Base-by-base conservation (phyloP, 106 monocot species). In the Acanthochlamys bracteata region DNA sequence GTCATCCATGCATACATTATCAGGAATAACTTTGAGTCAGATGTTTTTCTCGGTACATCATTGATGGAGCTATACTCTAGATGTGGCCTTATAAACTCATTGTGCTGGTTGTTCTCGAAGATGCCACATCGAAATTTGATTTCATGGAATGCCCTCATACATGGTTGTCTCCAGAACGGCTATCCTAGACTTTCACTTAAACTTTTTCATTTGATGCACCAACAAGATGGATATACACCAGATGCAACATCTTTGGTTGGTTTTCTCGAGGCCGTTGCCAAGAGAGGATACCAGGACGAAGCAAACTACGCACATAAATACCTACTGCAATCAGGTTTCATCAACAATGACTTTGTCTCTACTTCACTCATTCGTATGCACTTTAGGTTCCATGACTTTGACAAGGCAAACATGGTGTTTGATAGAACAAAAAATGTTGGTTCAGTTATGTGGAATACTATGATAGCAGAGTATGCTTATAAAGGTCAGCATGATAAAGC, bases 91-190 rank as follows among this genome's bases (percentile, higher is more conserved):
- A 23, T 84, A 41, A 46, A 21, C 41, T 27, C 51, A 41, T 76
- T 76, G 55, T 84, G 76, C 45, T 61, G 11, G 61, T 64, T 84
- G 67, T 84, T 84, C 49, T 68, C 64, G 13, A 67, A 41, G 59
- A 80, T 70, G 63, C 60, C 60, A 46, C 7, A 12, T n/a, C 65
- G 26, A 24, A 84, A 70, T 55, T 56, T 69, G 63, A 73, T 71
- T 41, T 25, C 84, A 26, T 84, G 84, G 79, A 84, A 84, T 76
- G 73, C 70, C 2, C 70, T 84, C 73, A 76, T 84, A 66, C 61
- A 69, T 60, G 76, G 80, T 41, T 84, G 76, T 42, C 7, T 59
- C 11, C 63, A 68, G 9, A 70, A 71, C 70, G 80, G 80, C 15
- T 63, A 58, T 53, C 70, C 80, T 40, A 39, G 25, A 16, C 15